Base-by-base conservation (phyloP, 139 green algal species). In the Chlamydomonas incerta region DNA sequence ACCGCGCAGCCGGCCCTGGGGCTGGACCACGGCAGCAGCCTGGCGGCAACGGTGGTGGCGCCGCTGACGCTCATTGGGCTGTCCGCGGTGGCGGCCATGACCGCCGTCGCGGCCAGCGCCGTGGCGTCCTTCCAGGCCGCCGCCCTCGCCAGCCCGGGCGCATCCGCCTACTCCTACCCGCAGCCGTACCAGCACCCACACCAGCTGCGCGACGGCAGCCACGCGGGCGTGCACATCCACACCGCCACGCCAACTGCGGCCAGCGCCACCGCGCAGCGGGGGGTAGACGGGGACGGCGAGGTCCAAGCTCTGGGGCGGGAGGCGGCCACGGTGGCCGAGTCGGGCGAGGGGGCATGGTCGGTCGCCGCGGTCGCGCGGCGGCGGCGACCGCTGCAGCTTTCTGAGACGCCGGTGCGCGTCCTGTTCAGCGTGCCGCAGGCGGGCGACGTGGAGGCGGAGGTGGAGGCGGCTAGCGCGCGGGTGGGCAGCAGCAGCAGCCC, bases 361-460 rank as follows among this genome's bases (percentile, higher is more conserved):
- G 41, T 50, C 6, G 41, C 41, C 8, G 41, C 41, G 41, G 8
- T 8, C 41, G 41, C 20, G 66, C 17, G 14, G 8, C 34, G 6
- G 35, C 68, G 68, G 20, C 31, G 35, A 34, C 20, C 14, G 9
- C 21, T 23, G 20, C 62, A 47, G 35, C 41, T 83, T 26, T 34
- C 60, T 13, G 76, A 83, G 28, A 73, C 76, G 10, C 76, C 76
- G 21, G 76, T 83, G 5, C 62, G 76, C 15, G 62, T 83, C 17
- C 37, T 83, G 13, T 83, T 72, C 35, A 63, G 60, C 23, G 35
- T 82, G 33, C 41, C 41, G 6, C 74, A 52, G 14, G 55, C 17
- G 72, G 47, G 46, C 47, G 24, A 11, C 15, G 28, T 0, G 50
- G 24, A 46, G 5, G 28, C 8, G 50, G 24, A 46, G 5, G 46